Evolutionary conservation across 1,284 basidiomycete genomes (phyloP).

Genomic region (Microbotryum silenes-acaulis): DNA sequence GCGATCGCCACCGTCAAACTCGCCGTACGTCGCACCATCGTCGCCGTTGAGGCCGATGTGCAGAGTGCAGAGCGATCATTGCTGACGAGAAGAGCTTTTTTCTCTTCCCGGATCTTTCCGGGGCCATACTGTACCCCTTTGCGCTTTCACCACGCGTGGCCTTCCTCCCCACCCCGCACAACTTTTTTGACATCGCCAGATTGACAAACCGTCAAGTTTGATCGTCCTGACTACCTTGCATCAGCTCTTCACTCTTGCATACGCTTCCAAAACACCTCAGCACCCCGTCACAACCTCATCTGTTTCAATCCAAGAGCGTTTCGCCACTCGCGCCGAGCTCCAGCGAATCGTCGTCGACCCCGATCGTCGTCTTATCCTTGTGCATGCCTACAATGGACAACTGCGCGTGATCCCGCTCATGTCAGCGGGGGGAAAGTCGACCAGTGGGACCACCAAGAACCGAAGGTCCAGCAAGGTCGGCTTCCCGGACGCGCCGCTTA

Average conservation of each 20-base stretch:
- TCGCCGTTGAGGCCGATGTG: not conserved
- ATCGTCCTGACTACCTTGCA: slow-evolving; percentile 32
- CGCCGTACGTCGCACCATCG: slow-evolving; percentile 1
- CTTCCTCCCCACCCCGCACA: not conserved
- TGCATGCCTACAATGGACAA: slow-evolving; percentile 35
- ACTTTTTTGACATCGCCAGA: not conserved
- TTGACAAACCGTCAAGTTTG: slow-evolving; percentile 12
- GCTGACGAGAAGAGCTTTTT: not conserved
- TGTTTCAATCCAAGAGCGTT: slow-evolving; percentile 28
- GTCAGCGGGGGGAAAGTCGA: not conserved
- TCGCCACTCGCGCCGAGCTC: slow-evolving; percentile 21
- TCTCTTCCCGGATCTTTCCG: not conserved
- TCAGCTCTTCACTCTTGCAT: slow-evolving; percentile 27
- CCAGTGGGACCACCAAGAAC: not conserved
- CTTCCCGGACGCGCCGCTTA: not conserved
- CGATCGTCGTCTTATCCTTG: slow-evolving; percentile 13
- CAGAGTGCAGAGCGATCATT: not conserved
- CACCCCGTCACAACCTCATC: slow-evolving; percentile 13
- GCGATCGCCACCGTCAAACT: slow-evolving; percentile 23
- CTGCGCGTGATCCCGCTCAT: slow-evolving; percentile 31
- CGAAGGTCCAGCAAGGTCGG: not conserved
- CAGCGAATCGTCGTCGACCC: slow-evolving; percentile 28
- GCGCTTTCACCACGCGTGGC: not conserved
- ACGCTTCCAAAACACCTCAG: slow-evolving; percentile 7
- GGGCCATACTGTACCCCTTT: not conserved